Percentiles rank a stretch among this genome's conserved stretches.
These are phyloP conservation scores for Pseudogymnoascus sp. DNA, from an alignment of 2,329 filamentous ascomycete species.

Conservation along the genomic window DNA sequence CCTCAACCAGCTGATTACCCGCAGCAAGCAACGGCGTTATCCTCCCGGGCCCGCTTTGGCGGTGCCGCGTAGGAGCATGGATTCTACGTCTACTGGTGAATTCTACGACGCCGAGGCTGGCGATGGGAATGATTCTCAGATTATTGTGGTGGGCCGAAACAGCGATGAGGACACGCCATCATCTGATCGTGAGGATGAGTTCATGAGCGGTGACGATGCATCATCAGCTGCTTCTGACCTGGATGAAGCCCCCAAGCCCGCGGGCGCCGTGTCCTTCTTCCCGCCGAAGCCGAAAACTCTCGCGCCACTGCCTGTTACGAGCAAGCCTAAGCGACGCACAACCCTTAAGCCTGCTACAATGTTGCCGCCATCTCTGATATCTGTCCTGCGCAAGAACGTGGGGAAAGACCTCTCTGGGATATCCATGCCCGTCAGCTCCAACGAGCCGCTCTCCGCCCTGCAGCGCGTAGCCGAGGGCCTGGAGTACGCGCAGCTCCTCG, in stretches of 20 bases:
- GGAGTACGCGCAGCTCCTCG: constrained; percentile 80
- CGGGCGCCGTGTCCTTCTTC: constrained; percentile 62
- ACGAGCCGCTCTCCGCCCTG: constrained; percentile 81
- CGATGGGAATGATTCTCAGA: constrained; percentile 47
- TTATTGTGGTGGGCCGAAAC: constrained; percentile 60
- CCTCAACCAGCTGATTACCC: constrained; percentile 67
- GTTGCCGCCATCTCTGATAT: constrained; percentile 80
- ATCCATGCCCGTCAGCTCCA: constrained; percentile 93
- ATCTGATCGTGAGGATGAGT: constrained; percentile 46
- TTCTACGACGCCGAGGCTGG: constrained; percentile 87
- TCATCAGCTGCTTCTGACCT: constrained; percentile 52
- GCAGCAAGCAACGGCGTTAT: constrained; percentile 68
- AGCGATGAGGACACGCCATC: constrained; percentile 53
- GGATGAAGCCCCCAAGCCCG: constrained; percentile 39
- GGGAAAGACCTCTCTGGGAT: constrained; percentile 96
- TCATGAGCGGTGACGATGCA: constrained; percentile 32
- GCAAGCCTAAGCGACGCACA: constrained; percentile 54
- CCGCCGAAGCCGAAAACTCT: constrained; percentile 69
- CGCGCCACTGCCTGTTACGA: constrained; percentile 63
- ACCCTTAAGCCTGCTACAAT: constrained; percentile 67
- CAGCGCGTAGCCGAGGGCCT: constrained; percentile 85
- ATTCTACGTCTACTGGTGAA: constrained; percentile 74
- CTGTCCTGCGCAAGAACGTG: constrained; percentile 92
- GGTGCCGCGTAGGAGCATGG: constrained; percentile 54
- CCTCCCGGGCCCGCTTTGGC: constrained; percentile 31